These are phyloP conservation scores for Lichtheimia hyalospora DNA, from an alignment of 371 early-diverging fungal species.

Conservation along the genomic window DNA sequence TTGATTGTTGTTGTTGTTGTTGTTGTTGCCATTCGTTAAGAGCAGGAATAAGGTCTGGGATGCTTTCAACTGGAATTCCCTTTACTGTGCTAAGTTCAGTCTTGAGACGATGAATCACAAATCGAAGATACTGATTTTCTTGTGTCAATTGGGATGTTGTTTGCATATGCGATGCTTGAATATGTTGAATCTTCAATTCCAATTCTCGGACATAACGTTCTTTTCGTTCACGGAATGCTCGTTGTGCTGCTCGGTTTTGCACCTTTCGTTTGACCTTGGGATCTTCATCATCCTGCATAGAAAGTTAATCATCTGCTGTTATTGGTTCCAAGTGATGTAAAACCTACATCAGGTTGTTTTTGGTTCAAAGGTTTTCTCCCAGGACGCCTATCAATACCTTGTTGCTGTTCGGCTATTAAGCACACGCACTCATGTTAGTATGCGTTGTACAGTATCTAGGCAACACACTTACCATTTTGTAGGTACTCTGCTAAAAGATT, in stretches of 20 bases:
- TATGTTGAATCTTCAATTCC: conserved; percentile 59
- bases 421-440: not conserved
- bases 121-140: conserved; percentile 42
- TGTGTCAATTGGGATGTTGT: conserved; percentile 30
- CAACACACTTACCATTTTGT: not conserved
- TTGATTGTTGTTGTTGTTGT: not conserved
- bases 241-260: conserved; percentile 70
- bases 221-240: conserved; percentile 74
- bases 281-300: conserved; percentile 14
- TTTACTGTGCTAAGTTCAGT: conserved; percentile 38
- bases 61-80: conserved; percentile 19
- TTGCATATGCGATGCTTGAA: conserved; percentile 49
- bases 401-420: not conserved
- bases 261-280: conserved; percentile 53
- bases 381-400: not conserved
- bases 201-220: conserved; percentile 71
- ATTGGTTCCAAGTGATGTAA: not conserved
- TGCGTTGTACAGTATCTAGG: not conserved
- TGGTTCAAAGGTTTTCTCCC: not conserved
- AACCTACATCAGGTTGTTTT: not conserved
- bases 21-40: conserved; percentile 3
- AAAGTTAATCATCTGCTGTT: no score
- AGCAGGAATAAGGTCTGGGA: not conserved
- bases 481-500: conserved; percentile 1
- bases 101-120: conserved; percentile 34